Base-by-base conservation (phyloP, 139 green algal genomes). In the Limnomonas spitsbergensis region DNA sequence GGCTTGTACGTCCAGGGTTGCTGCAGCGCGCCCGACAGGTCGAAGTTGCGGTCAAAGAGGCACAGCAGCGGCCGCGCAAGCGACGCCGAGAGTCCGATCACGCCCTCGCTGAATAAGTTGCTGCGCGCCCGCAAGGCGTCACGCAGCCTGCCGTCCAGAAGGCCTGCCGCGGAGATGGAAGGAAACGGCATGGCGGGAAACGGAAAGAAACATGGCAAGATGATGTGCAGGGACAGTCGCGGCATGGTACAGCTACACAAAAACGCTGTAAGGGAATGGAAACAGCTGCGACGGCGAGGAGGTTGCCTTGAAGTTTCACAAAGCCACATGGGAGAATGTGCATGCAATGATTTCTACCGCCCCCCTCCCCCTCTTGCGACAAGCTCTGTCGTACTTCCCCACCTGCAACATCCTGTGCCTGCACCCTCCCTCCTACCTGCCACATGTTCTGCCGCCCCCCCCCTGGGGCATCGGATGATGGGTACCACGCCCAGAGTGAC, bases 1-100 rank as follows among this genome's bases (percentile, higher is more conserved):
- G 96, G 94, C 76, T 97, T 93, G 85, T 99, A 99, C 0, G 91
- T 95, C 93, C 94, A 99, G 9, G 80, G 66, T 80, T 99, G 96
- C 84, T 98, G 93, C 78, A 98, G 80, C 70, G 86, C 85, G 3
- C 87, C 85, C 3, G 84, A 86, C 24, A 99, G 87, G 87, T 99
- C 96, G 76, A 98, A 98, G 86, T 97, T 98, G 54, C 96, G 88
- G 87, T 99, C 96, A 73, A 99, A 97, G 0, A 99, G 85, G 71
- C 86, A 91, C 38, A 99, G 89, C 78, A 99, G 84, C n/a, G 96
- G 96, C 40, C 96, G 86, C 40, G 93, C 82, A 27, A 96, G 83
- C 3, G 85, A 88, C 0, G 90, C 85, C 0, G 87, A 82, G 7
- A 77, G 7, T 36, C 40, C n/a, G 6, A 66, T 61, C 7, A 20